Base-by-base conservation (phyloP, 768 basidiomycete species). In the Mycena sanguinolenta region DNA sequence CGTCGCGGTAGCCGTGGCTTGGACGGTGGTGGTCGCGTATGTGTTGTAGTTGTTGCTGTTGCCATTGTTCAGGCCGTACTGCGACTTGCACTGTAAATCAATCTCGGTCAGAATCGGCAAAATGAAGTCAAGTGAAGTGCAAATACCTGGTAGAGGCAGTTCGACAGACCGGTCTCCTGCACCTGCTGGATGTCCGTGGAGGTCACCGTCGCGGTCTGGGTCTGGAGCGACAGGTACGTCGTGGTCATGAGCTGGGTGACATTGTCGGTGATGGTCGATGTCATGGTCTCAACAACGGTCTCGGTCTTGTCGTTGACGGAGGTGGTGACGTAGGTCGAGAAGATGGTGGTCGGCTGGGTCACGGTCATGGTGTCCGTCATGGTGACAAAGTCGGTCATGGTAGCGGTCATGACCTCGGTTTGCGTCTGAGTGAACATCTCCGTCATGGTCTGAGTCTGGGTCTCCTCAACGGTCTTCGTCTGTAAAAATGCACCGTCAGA, bases 261-360 rank as follows among this genome's bases (percentile, higher is more conserved):
- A 69, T 87, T 79, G 73, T 87, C 80, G 55, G 85, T 83, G 74
- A 84, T 77, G 19, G 88, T 89, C 38, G 87, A 82, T 1, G 89
- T 89, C 73, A 88, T 65, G 4, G 90, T 91, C 76, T 87, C 82
- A 74, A 86, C 79, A 62, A 90, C 79, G 4, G 90, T 91, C 82
- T 86, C 79, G 44, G 91, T 92, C 88, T 87, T 85, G 80, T 92
- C 89, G 73, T 84, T 84, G 70, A 88, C 84, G 76, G 84, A 70
- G 10, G 91, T 92, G 76, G 86, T 83, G 44, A 90, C 83, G 76
- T 83, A 89, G 60, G 86, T 84, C 58, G 85, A 86, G 58, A 84
- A 80, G 77, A 85, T 81, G 14, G 91, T 93, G 12, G 90, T 91
- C 32, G 91, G 91, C 77, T 87, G 74, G 27, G 88, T 80, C 50